Evolutionary conservation across 495 filamentous ascomycete species (phyloP).

Genomic region (Penicillium malachiteum): DNA sequence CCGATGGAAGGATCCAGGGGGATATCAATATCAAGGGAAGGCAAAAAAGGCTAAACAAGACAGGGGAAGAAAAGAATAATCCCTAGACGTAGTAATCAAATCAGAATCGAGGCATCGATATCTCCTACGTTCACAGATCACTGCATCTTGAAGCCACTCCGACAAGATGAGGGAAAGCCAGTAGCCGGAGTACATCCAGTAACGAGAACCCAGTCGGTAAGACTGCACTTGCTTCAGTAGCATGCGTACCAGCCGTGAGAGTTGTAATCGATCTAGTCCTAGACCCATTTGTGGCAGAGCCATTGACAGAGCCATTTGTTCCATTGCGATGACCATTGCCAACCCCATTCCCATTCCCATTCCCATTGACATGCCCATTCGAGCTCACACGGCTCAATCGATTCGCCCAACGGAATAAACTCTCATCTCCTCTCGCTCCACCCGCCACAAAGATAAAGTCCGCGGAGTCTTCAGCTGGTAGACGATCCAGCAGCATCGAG

Average conservation of each 20-base stretch:
- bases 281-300: no score
- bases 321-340: not conserved
- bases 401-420: conserved; percentile 86
- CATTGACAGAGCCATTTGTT: not conserved
- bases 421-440: conserved; percentile 78
- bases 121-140: not conserved
- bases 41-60: not conserved
- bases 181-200: conserved; percentile 9
- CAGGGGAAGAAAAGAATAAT: not conserved
- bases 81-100: not conserved
- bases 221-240: conserved; percentile 27
- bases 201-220: conserved; percentile 20
- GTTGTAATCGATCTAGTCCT: conserved; percentile 52
- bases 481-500: conserved; percentile 49
- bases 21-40: not conserved
- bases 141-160: conserved; percentile 1
- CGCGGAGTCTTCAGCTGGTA: conserved; percentile 31
- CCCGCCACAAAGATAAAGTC: conserved; percentile 82
- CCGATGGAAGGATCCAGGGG: not conserved
- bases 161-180: conserved; percentile 6
- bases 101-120: not conserved
- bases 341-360: not conserved
- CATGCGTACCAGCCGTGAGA: conserved; percentile 63
- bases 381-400: conserved; percentile 40
- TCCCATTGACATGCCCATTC: conserved; percentile 31